phyloP scores from a whole-genome alignment of 2,329 filamentous ascomycete genomes.

The Monosporascus sp. region DNA sequence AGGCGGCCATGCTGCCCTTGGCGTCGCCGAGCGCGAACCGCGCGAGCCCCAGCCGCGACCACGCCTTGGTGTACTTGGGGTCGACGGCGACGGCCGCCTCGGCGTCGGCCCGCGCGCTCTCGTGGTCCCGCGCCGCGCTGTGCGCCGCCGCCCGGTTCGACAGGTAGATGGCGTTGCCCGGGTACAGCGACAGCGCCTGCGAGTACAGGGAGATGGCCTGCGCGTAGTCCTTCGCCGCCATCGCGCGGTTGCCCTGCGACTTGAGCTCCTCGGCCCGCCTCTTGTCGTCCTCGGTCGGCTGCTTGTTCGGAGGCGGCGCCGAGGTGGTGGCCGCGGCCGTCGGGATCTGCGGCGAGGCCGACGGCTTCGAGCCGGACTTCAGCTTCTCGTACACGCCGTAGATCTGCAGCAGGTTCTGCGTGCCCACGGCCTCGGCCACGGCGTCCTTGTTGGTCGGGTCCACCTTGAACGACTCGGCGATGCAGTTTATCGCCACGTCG shows the following conservation, averaged over 20 bases:
- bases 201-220: constrained; percentile 83
- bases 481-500: constrained; percentile 91
- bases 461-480: constrained; percentile 91
- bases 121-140: constrained; percentile 78
- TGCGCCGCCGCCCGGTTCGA: constrained; percentile 96
- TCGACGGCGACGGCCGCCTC: constrained; percentile 86
- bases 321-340: constrained; percentile 39
- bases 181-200: constrained; percentile 74
- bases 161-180: constrained; percentile 90
- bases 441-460: constrained; percentile 73
- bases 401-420: constrained; percentile 84
- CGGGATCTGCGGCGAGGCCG: constrained; percentile 33
- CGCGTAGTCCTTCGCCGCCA: constrained; percentile 88
- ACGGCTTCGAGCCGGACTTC: constrained; percentile 49
- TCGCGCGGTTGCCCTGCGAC: constrained; percentile 85
- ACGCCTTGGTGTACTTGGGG: constrained; percentile 93
- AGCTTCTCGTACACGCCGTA: constrained; percentile 97
- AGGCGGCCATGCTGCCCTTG: constrained; percentile 89
- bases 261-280: constrained; percentile 85
- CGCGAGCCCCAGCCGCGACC: constrained; percentile 88
- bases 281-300: constrained; percentile 55
- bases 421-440: constrained; percentile 71
- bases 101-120: constrained; percentile 78
- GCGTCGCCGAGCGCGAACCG: constrained; percentile 88
- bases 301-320: constrained; percentile 27